These are phyloP conservation scores for Achaetomium macrosporum DNA, from an alignment of 2,329 filamentous ascomycete genomes.

Conservation along the genomic window DNA sequence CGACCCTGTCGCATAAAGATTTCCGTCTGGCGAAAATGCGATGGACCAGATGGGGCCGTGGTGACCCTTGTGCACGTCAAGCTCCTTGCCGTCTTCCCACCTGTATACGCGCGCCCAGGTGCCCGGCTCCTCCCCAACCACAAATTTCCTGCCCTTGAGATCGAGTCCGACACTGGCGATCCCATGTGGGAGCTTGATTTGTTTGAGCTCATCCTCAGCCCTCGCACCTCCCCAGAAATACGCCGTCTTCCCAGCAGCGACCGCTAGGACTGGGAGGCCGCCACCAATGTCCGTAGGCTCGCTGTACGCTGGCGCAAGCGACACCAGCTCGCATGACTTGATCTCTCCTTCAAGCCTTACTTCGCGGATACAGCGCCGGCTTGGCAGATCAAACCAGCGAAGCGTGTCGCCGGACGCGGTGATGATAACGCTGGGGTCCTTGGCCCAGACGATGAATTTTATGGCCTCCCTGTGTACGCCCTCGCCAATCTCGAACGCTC, in stretches of 20 bases:
- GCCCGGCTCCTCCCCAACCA: conserved; percentile 85
- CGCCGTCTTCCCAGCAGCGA: conserved; percentile 88
- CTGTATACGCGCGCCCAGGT: conserved; percentile 97
- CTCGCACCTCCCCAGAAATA: conserved; percentile 81
- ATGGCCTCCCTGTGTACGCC: conserved; percentile 82
- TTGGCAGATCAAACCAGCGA: conserved; percentile 88
- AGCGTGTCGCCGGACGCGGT: conserved; percentile 90
- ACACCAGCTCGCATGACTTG: conserved; percentile 85
- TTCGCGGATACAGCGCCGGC: conserved; percentile 67
- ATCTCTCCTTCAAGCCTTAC: conserved; percentile 78
- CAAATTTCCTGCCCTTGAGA: conserved; percentile 70
- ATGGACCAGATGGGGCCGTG: conserved; percentile 97
- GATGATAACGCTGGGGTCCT: conserved; percentile 79
- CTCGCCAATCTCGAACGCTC: conserved; percentile 78
- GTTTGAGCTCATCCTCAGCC: conserved; percentile 70
- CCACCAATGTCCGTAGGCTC: conserved; percentile 58
- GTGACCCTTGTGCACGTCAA: conserved; percentile 93
- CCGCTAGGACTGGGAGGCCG: conserved; percentile 69
- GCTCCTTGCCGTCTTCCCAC: conserved; percentile 74
- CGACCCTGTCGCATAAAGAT: conserved; percentile 91
- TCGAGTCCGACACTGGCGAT: conserved; percentile 89
- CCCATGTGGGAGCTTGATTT: conserved; percentile 72
- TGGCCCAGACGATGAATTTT: conserved; percentile 94
- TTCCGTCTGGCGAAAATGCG: conserved; percentile 89
- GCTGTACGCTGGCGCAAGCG: conserved; percentile 53